Conservation (phyloP, 2,329 filamentous ascomycete species). For the Neoscytalidium dimidiatum region DNA sequence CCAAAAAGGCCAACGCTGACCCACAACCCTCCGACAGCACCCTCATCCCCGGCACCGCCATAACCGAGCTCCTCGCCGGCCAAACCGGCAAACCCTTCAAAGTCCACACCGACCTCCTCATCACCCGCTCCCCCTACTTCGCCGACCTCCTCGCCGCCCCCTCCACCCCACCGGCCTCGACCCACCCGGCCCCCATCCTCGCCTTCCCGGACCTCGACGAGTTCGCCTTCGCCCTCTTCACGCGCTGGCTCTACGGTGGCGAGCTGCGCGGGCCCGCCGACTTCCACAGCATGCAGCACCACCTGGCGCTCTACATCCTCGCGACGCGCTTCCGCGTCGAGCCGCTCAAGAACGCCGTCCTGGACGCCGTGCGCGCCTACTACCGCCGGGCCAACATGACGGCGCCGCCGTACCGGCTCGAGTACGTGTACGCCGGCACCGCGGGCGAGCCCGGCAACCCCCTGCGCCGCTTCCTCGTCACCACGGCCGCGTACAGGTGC, state of each 20-base stretch:
- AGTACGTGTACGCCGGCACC: conserved; percentile 37
- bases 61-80: conserved; percentile 27
- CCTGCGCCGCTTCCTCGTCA: conserved; percentile 35
- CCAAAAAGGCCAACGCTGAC: not conserved
- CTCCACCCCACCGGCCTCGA: not conserved
- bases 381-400: conserved; percentile 34
- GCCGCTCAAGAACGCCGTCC: conserved; percentile 33
- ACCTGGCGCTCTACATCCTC: conserved; percentile 36
- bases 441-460: conserved; percentile 23
- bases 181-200: conserved; percentile 17
- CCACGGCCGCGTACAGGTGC: conserved; percentile 33
- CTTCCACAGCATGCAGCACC: conserved; percentile 36
- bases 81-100: conserved; percentile 28
- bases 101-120: conserved; percentile 28
- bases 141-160: conserved; percentile 21
- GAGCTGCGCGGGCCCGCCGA: conserved; percentile 33
- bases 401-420: conserved; percentile 36
- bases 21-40: not conserved
- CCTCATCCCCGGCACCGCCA: conserved; percentile 11
- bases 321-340: conserved; percentile 30
- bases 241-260: conserved; percentile 32
- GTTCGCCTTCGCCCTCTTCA: conserved; percentile 32
- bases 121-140: conserved; percentile 30
- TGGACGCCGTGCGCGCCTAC: conserved; percentile 35
- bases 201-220: conserved; percentile 33